These are phyloP conservation scores for Sordariomycetes sp. DNA, from an alignment of 2,329 filamentous ascomycete genomes.

Conservation along the genomic window DNA sequence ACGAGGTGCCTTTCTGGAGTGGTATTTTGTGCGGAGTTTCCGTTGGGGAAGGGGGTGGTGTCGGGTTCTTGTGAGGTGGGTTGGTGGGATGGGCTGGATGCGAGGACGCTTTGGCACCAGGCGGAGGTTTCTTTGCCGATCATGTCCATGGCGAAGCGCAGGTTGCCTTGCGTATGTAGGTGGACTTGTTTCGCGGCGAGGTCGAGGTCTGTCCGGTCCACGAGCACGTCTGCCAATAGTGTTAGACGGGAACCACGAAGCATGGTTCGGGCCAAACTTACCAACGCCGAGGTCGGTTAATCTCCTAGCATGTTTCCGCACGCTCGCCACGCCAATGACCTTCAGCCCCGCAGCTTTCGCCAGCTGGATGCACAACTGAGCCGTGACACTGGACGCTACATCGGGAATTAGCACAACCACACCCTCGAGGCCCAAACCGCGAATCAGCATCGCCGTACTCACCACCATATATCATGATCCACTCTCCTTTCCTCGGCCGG, in stretches of 20 bases:
- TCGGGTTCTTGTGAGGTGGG: slow-evolving; percentile 2
- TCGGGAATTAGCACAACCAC: neutral
- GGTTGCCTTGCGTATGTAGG: slow-evolving; percentile 40
- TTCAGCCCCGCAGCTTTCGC: slow-evolving; percentile 55
- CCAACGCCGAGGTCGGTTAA: slow-evolving; percentile 2
- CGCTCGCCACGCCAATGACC: slow-evolving; percentile 57
- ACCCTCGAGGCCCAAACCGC: neutral
- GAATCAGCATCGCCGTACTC: neutral
- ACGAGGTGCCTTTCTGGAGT: slow-evolving; percentile 41
- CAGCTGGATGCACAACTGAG: slow-evolving; percentile 55
- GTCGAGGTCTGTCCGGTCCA: slow-evolving; percentile 55
- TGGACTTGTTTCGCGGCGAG: slow-evolving; percentile 57
- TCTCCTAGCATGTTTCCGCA: slow-evolving; percentile 47
- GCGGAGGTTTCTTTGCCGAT: slow-evolving; percentile 53
- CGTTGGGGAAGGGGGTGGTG: neutral
- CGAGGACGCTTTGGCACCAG: slow-evolving; percentile 4
- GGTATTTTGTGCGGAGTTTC: neutral
- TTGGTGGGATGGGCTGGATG: slow-evolving; percentile 11
- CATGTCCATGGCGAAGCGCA: slow-evolving; percentile 61
- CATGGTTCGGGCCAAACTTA: neutral
- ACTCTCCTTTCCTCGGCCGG: slow-evolving; percentile 1
- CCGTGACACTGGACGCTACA: slow-evolving; percentile 32
- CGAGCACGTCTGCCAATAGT: slow-evolving; percentile 46
- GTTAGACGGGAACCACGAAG: neutral
- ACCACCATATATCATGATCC: slow-evolving; percentile 5